phyloP scores from a whole-genome alignment of 2,329 filamentous ascomycete species.

The Emmonsiellopsis sp. region DNA sequence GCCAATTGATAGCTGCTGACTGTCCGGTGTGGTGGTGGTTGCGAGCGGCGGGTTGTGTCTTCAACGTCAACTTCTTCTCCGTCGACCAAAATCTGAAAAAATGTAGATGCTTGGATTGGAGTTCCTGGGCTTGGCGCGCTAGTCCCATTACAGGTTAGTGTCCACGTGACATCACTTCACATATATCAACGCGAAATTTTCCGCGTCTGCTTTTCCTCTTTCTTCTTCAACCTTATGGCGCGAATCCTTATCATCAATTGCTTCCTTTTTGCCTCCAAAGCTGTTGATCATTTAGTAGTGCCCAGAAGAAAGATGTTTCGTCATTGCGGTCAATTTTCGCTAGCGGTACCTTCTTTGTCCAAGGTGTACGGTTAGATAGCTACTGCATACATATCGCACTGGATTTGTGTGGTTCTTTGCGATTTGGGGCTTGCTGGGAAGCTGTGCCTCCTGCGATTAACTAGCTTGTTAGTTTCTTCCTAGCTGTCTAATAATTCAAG shows the following conservation, averaged over 20 bases:
- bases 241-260: slow-evolving; percentile 93
- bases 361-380: slow-evolving; percentile 97
- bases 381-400: slow-evolving; percentile 61
- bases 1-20: neutral
- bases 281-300: slow-evolving; percentile 88
- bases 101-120: neutral
- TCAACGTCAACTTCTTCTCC: neutral
- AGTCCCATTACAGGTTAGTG: slow-evolving; percentile 12
- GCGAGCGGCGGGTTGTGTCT: neutral
- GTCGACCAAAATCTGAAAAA: slow-evolving; percentile 4
- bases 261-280: slow-evolving; percentile 54
- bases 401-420: too few relatives aligned
- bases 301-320: slow-evolving; percentile 56
- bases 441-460: too few relatives aligned
- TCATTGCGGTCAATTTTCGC: slow-evolving; percentile 84
- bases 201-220: slow-evolving; percentile 28
- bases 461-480: too few relatives aligned
- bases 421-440: too few relatives aligned
- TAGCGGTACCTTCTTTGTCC: slow-evolving; percentile 79
- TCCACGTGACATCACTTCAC: slow-evolving; percentile 14
- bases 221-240: slow-evolving; percentile 47
- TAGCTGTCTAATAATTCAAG: too few relatives aligned
- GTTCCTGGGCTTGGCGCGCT: slow-evolving; percentile 14
- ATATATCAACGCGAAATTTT: slow-evolving; percentile 7
- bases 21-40: neutral